These are phyloP conservation scores for Erigeron philadelphicus DNA, from an alignment of 140 eudicot species.

Conservation along the genomic window DNA sequence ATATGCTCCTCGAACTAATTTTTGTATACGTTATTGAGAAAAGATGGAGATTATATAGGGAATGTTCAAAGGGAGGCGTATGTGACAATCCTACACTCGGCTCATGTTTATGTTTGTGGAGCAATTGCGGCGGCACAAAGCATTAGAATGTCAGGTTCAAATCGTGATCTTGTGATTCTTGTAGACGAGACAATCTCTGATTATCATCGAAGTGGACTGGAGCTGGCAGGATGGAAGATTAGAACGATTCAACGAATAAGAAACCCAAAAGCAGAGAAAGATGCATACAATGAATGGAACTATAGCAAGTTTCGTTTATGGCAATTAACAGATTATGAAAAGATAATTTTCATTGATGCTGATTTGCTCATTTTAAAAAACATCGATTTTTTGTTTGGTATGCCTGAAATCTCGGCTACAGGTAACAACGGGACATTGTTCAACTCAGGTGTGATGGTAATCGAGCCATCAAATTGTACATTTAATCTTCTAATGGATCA, in stretches of 20 bases:
- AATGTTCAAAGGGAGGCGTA: constrained; percentile 66
- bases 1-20: neutral
- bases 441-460: constrained; percentile 95
- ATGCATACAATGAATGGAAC: constrained; percentile 96
- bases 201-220: constrained; percentile 76
- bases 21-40: neutral
- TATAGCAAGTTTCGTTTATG: constrained; percentile 96
- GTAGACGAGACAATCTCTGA: constrained; percentile 76
- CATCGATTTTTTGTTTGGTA: constrained; percentile 73
- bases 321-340: constrained; percentile 92
- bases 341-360: constrained; percentile 84
- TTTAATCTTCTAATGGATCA: constrained; percentile 75
- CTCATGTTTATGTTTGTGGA: constrained; percentile 84
- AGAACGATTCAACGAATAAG: constrained; percentile 70
- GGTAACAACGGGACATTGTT: constrained; percentile 86
- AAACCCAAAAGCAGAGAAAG: constrained; percentile 88
- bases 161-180: constrained; percentile 77
- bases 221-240: constrained; percentile 88
- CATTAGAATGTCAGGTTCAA: constrained; percentile 82
- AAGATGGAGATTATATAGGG: constrained; percentile 45
- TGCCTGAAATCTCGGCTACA: constrained; percentile 90
- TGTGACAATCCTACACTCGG: constrained; percentile 94
- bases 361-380: constrained; percentile 75
- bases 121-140: constrained; percentile 95
- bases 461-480: constrained; percentile 91